Base-by-base conservation (phyloP, 208 protist species). In the Acanthamoeba pearcei region DNA sequence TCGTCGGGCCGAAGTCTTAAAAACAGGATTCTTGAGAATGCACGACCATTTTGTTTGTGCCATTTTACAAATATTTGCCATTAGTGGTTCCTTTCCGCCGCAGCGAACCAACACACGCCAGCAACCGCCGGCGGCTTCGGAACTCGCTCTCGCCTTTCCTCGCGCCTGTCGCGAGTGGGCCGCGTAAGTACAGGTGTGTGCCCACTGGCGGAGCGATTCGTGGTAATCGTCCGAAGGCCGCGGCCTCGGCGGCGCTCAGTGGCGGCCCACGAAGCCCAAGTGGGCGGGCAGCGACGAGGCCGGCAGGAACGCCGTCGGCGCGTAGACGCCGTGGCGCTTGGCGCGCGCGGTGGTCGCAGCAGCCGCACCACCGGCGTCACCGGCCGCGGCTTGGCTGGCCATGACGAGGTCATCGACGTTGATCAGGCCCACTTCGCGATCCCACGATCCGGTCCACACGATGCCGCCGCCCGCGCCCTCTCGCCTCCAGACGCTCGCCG, bases 371-470 rank as follows among this genome's bases (percentile, higher is more conserved):
- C n/a, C 10, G 13, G 29, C 12, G 10, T 78, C 32, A n/a, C n/a
- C n/a, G n/a, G n/a, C n/a, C n/a, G n/a, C n/a, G n/a, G n/a, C n/a
- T 29, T 66, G n/a, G 70, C 70, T 78, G 70, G 74, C 49, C 8
- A 88, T 49, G n/a, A 88, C 10, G n/a, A 88, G 53, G n/a, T 60
- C 27, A 22, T 88, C 80, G 6, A 64, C 80, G 27, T 46, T 32
- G 51, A 88, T 17, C 24, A 64, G 24, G 49, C 53, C 51, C 49
- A 88, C 51, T 5, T n/a, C 53, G 27, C 80, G 80, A 42, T 88
- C 80, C 80, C 80, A 88, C 53, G 80, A 62, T 8, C 80, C 80
- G 8, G 80, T 88, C 80, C 80, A 88, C 51, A 88, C n/a, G 6
- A 66, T 27, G 42, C 46, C 80, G 62, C 53, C 53, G 38, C 51